A percentile compares a stretch with the other conserved stretches of the same genome.
phyloP scores from a whole-genome alignment of 495 filamentous ascomycete genomes.

The Gamarada debralockiae region DNA sequence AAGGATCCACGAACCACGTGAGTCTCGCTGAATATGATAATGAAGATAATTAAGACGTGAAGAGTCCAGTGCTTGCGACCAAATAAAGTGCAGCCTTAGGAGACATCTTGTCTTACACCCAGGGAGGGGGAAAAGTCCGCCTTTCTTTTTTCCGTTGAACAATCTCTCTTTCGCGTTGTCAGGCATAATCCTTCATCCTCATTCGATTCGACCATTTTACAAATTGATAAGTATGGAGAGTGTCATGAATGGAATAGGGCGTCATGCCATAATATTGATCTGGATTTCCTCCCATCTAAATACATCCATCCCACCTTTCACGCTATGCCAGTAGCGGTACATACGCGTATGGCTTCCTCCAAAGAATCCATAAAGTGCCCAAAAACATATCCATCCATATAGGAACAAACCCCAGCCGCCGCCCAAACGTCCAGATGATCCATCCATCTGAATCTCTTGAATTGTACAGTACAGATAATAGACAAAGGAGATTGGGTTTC shows the following conservation, averaged over 20 bases:
- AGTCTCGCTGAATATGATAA: too few relatives aligned
- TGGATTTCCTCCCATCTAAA: slow-evolving; percentile 6
- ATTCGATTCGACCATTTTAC: too few relatives aligned
- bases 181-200: too few relatives aligned
- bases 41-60: too few relatives aligned
- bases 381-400: background rate
- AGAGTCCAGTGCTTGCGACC: too few relatives aligned
- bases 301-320: slow-evolving; percentile 6
- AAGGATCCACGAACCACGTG: too few relatives aligned
- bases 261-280: slow-evolving; percentile 7
- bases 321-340: background rate
- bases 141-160: too few relatives aligned
- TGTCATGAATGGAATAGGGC: slow-evolving; percentile 1
- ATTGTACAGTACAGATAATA: slow-evolving; percentile 3
- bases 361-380: slow-evolving; percentile 4
- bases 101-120: too few relatives aligned
- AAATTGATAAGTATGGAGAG: too few relatives aligned
- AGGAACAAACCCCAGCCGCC: background rate
- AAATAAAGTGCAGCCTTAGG: too few relatives aligned
- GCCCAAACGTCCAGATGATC: slow-evolving; percentile 9
- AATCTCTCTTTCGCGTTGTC: too few relatives aligned
- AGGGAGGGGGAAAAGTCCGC: too few relatives aligned
- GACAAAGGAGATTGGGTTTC: slow-evolving; percentile 16
- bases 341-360: background rate
- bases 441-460: slow-evolving; percentile 4